Percentiles rank a stretch among this genome's conserved stretches.
Conservation (phyloP, 306 rosid species). For the Canavalia ensiformis region DNA sequence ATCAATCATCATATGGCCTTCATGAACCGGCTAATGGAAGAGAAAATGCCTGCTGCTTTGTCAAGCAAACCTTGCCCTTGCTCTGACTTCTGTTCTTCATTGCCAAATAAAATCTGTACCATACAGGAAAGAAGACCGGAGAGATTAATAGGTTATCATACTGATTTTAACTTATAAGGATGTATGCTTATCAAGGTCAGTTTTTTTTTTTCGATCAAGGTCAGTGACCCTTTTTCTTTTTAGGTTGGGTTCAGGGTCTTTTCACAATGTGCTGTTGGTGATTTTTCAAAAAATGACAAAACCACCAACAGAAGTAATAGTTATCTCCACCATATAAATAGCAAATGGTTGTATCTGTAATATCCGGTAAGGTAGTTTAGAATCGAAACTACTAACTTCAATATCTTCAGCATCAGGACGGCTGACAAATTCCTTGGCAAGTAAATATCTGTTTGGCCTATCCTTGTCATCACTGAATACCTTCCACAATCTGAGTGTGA, state of each 20-base stretch:
- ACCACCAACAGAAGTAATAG: background rate
- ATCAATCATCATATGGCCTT: conserved; percentile 63
- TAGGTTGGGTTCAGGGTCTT: conserved; percentile 11
- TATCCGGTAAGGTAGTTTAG: background rate
- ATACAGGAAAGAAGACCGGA: conserved; percentile 6
- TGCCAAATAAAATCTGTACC: conserved; percentile 75
- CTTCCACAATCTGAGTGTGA: conserved; percentile 78
- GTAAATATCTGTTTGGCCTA: conserved; percentile 84
- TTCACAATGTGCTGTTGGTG: background rate
- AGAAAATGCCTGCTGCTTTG: conserved; percentile 81
- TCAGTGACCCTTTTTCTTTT: background rate
- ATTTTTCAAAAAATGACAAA: too few species aligned
- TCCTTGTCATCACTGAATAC: conserved; percentile 94
- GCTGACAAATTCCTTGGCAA: conserved; percentile 78
- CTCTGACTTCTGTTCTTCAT: conserved; percentile 66
- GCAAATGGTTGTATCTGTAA: conserved; percentile 27
- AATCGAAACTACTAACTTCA: conserved; percentile 69
- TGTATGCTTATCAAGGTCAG: conserved; percentile 20
- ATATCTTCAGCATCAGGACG: conserved; percentile 91
- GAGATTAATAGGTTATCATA: background rate
- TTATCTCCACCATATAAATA: background rate
- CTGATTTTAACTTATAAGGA: background rate
- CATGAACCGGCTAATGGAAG: conserved; percentile 89
- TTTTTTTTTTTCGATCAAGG: conserved; percentile 14
- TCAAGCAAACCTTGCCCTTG: conserved; percentile 72